Evolutionary conservation across 768 basidiomycete species (phyloP).

Genomic region (Russula vinacea): DNA sequence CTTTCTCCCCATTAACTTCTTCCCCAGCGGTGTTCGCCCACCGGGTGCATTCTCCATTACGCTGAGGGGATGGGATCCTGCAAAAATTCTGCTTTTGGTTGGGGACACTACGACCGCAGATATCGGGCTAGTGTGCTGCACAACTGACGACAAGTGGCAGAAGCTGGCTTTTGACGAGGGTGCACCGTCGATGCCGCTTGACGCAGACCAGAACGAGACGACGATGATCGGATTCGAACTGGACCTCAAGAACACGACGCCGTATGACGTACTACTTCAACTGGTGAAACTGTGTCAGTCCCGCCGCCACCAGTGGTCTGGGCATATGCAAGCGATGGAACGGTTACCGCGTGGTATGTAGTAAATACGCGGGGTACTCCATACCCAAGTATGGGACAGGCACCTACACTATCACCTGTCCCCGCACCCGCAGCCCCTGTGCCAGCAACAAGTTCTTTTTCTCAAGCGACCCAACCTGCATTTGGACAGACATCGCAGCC

Average conservation of each 20-base stretch:
- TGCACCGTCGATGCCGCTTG: conserved; percentile 60
- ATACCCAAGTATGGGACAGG: conserved; percentile 53
- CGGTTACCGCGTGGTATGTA: conserved; percentile 68
- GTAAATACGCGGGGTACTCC: conserved; percentile 51
- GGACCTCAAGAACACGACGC: conserved; percentile 56
- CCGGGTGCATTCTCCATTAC: conserved; percentile 44
- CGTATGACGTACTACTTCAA: conserved; percentile 40
- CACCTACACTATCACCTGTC: conserved; percentile 14
- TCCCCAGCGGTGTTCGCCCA: conserved; percentile 46
- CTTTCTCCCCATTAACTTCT: conserved; percentile 41
- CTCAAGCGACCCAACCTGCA: conserved; percentile 26
- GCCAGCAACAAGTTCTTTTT: conserved; percentile 11
- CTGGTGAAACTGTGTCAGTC: conserved; percentile 43
- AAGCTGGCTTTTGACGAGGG: conserved; percentile 49
- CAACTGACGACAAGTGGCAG: conserved; percentile 42
- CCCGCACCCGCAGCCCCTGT: conserved; percentile 10
- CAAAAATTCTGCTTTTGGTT: conserved; percentile 43
- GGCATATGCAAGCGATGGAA: conserved; percentile 76
- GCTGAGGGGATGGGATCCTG: conserved; percentile 46
- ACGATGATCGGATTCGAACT: conserved; percentile 59
- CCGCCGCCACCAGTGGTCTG: conserved; percentile 64
- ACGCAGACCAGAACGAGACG: conserved; percentile 68
- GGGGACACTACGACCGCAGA: conserved; percentile 53
- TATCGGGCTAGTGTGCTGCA: conserved; percentile 45
- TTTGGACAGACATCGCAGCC: conserved; percentile 33